Evolutionary conservation across 164 flowering plant genomes (phyloP).

Genomic region (Sedum album): DNA sequence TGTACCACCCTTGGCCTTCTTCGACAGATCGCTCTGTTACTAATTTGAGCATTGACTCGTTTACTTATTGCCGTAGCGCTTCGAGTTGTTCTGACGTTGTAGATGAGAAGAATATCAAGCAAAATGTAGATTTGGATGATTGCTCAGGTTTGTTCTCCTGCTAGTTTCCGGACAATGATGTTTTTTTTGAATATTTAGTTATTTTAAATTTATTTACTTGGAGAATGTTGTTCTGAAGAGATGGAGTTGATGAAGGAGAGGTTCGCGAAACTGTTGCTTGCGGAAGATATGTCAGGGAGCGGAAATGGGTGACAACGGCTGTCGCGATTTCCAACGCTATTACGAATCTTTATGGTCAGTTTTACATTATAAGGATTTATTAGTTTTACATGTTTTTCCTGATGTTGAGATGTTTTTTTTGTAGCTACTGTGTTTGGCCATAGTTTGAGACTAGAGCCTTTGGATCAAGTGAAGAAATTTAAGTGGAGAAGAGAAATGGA

Average conservation of each 20-base stretch:
- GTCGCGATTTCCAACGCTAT: slow-evolving; percentile 83
- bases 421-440: slow-evolving; percentile 78
- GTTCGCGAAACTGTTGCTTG: slow-evolving; percentile 72
- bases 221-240: slow-evolving; percentile 28
- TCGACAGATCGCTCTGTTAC: background rate
- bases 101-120: slow-evolving; percentile 4
- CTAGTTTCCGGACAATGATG: background rate
- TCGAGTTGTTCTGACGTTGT: background rate
- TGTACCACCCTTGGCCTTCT: slow-evolving; percentile 3
- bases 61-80: background rate
- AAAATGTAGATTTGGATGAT: background rate
- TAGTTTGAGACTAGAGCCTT: slow-evolving; percentile 73
- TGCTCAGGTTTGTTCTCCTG: background rate
- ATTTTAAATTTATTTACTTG: background rate
- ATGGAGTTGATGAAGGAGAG: slow-evolving; percentile 73
- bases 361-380: background rate
- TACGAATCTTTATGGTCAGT: slow-evolving; percentile 61
- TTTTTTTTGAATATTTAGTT: background rate
- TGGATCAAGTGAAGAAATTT: slow-evolving; percentile 47
- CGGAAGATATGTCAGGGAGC: slow-evolving; percentile 90
- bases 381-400: background rate
- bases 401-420: background rate
- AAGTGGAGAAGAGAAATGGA: slow-evolving; percentile 84
- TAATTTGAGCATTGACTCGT: background rate
- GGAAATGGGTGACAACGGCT: slow-evolving; percentile 81